These are phyloP conservation scores for Symbiodinium pilosum DNA, from an alignment of 73 alveolate genomes.

Conservation along the genomic window DNA sequence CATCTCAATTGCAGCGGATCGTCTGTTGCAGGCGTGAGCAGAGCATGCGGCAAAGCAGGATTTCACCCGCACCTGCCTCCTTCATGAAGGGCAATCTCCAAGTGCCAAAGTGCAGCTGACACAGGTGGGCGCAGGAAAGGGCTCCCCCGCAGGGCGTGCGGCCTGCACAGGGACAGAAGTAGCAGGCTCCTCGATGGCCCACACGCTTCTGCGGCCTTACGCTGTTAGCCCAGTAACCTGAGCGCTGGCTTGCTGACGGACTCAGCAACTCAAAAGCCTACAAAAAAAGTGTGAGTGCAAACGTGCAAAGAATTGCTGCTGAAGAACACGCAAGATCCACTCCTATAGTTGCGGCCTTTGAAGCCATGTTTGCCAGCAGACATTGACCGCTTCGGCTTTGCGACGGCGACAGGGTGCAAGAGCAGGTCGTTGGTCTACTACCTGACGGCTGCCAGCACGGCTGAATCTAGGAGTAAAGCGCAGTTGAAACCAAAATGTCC, in stretches of 20 bases:
- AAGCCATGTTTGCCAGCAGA: background rate
- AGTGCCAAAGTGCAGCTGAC: constrained; percentile 3
- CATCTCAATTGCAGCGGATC: too few relatives aligned
- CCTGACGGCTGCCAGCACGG: background rate
- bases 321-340: background rate
- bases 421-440: background rate
- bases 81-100: background rate
- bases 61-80: background rate
- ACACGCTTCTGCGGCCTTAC: background rate
- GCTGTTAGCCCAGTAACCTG: constrained; percentile 7
- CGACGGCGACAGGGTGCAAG: background rate
- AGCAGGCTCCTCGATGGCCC: too few relatives aligned
- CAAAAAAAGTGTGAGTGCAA: too few relatives aligned
- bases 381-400: background rate
- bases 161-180: background rate
- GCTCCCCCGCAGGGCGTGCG: background rate
- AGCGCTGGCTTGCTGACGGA: background rate
- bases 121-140: constrained; percentile 4
- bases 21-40: background rate
- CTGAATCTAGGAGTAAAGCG: background rate
- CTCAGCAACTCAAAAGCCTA: too few relatives aligned
- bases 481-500: too few relatives aligned
- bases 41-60: too few relatives aligned
- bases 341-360: background rate
- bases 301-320: background rate